A percentile compares a stretch with the other conserved stretches of the same genome.
Conservation (phyloP, 768 basidiomycete genomes). For the Gautieria morchelliformis region DNA sequence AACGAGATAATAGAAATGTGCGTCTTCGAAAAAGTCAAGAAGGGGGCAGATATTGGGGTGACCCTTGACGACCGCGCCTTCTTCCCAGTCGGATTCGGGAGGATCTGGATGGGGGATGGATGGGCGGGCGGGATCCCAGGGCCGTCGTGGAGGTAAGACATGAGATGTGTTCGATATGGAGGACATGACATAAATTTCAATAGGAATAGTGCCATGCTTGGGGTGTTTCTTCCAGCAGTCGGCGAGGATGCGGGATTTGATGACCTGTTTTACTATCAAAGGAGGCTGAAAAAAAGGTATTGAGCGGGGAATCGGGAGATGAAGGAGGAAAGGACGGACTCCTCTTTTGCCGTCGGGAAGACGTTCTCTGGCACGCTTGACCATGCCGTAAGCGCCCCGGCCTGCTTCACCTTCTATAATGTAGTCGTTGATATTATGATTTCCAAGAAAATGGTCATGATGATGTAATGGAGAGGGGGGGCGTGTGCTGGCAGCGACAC, state of each 20-base stretch:
- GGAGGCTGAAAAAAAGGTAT: slow-evolving; percentile 47
- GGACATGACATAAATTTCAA: slow-evolving; percentile 94
- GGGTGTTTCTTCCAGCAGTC: slow-evolving; percentile 99
- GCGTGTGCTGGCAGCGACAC: slow-evolving; percentile 47
- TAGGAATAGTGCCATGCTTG: slow-evolving; percentile 90
- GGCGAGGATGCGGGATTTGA: slow-evolving; percentile 95
- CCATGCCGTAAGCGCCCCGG: slow-evolving; percentile 90
- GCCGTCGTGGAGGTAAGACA: slow-evolving; percentile 64
- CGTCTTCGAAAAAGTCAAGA: slow-evolving; percentile 95
- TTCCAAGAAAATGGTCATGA: slow-evolving; percentile 35
- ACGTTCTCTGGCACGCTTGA: slow-evolving; percentile 81
- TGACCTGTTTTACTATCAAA: slow-evolving; percentile 94
- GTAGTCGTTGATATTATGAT: slow-evolving; percentile 76
- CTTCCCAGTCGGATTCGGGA: slow-evolving; percentile 43
- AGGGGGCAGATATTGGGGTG: slow-evolving; percentile 95
- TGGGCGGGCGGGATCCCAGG: slow-evolving; percentile 71
- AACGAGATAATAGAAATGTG: slow-evolving; percentile 91
- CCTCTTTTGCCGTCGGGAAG: slow-evolving; percentile 68
- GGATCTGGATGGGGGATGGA: slow-evolving; percentile 13
- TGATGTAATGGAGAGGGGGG: slow-evolving; percentile 48
- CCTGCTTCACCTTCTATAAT: slow-evolving; percentile 84
- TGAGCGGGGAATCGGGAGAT: slow-evolving; percentile 10
- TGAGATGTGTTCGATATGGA: slow-evolving; percentile 77
- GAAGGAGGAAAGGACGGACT: slow-evolving; percentile 38
- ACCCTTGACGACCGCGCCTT: slow-evolving; percentile 66